Conservation (phyloP, 1,284 basidiomycete genomes). For the Apiotrichum siamense region DNA sequence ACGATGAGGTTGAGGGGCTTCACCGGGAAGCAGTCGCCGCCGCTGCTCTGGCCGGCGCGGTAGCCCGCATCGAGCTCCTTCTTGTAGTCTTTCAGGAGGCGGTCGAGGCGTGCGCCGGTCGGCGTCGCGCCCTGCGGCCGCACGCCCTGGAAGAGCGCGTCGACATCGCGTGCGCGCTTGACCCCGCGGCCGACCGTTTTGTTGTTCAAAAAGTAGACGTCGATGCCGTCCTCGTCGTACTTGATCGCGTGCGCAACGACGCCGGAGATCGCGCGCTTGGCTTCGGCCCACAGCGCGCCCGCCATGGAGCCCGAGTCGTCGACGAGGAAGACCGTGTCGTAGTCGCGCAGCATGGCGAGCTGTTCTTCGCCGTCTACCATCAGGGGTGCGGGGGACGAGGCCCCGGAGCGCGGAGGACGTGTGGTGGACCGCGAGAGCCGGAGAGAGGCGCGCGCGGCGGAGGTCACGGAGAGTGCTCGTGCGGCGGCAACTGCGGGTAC, state of each 20-base stretch:
- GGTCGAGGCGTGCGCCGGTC: slow-evolving; percentile 32
- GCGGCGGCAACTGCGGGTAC: neutral
- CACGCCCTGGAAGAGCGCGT: slow-evolving; percentile 37
- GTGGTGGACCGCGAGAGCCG: too few relatives aligned
- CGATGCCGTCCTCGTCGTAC: slow-evolving; percentile 41
- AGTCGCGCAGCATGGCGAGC: slow-evolving; percentile 34
- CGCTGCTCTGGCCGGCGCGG: neutral
- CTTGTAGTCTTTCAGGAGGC: slow-evolving; percentile 39
- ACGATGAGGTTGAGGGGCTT: slow-evolving; percentile 42
- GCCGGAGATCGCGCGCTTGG: slow-evolving; percentile 31
- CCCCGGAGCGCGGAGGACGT: neutral
- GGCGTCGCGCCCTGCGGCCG: slow-evolving; percentile 38
- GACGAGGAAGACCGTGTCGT: slow-evolving; percentile 42
- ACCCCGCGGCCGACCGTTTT: slow-evolving; percentile 27
- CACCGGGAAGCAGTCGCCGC: slow-evolving; percentile 10
- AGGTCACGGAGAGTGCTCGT: neutral
- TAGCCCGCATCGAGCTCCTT: slow-evolving; percentile 25
- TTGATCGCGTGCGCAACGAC: slow-evolving; percentile 36
- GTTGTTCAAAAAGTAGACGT: slow-evolving; percentile 43
- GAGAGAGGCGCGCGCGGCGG: neutral
- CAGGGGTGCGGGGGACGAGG: neutral
- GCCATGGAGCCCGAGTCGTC: slow-evolving; percentile 39
- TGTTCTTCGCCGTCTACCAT: slow-evolving; percentile 24
- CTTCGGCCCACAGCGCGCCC: slow-evolving; percentile 37
- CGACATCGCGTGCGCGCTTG: slow-evolving; percentile 32